Evolutionary conservation across 805 yeast species (phyloP), one percentile per base, ranked within the genome.

Genomic region (Candida qinlingensis): DNA sequence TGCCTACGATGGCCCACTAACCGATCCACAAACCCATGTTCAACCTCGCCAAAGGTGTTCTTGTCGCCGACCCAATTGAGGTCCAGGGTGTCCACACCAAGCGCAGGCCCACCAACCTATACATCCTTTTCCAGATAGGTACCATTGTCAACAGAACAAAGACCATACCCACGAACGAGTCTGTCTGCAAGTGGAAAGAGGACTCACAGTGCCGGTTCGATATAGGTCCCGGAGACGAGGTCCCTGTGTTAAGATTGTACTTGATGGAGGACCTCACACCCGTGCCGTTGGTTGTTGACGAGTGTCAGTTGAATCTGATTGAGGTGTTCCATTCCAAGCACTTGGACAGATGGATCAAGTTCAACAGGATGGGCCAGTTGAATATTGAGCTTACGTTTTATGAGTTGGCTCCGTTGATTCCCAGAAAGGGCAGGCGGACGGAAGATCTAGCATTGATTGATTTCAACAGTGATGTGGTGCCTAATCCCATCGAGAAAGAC

Each of bases 51-150:
- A 58, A 52, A 28, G 64, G 63, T 1, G 52, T 54, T 7, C 44
- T 60, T 5, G 59, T 59, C 0, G 58, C 57, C 13, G 64, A 60
- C 40, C 63, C 64, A 10, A 27, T 60, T 29, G 62, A 59, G 28
- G 58, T 50, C 2, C 43, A 51, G 38, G 54, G 56, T 7, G 41
- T 54, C 11, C 28, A 28, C 7, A 27, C 31, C 30, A n/a, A 34
- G 10, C 30, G 25, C 12, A 42, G 28, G 10, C 28, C 40, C 7
- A 36, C 45, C 5, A n/a, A 26, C 4, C 41, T 56, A 9, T 60
- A 60, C 37, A 37, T 58, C 4, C 51, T 60, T 5, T 60, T 60
- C 40, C 61, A 58, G 45, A 53, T 60, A 10, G 52, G 42, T 13
- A 58, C 52, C 3, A 46, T 26, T 4, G 61, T 49, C 0, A 51